Conservation (phyloP, 306 rosid genomes). For the Dalbergia oliveri region DNA sequence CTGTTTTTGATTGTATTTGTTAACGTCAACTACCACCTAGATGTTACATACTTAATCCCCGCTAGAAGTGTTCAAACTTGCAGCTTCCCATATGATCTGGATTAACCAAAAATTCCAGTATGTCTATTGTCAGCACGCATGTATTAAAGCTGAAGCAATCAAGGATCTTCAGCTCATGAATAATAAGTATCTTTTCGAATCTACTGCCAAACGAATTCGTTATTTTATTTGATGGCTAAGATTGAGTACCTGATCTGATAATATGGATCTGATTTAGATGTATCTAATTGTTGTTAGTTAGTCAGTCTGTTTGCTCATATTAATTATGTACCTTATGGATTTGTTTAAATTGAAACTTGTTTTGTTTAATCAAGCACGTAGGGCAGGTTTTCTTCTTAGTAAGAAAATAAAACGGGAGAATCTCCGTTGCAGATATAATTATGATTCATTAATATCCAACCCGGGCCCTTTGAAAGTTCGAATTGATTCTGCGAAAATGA, state of each 20-base stretch:
- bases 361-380: slow-evolving; percentile 23
- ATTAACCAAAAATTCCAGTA: background rate
- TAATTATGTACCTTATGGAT: no score
- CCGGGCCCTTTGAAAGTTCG: slow-evolving; percentile 9
- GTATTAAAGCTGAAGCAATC: slow-evolving; percentile 22
- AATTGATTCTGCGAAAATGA: background rate
- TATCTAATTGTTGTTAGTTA: slow-evolving; percentile 16
- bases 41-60: no score
- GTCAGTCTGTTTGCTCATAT: slow-evolving; percentile 27
- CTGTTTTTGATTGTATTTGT: no score
- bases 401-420: slow-evolving; percentile 34
- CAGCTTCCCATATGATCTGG: background rate
- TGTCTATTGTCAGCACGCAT: background rate
- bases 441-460: slow-evolving; percentile 42
- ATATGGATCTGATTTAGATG: background rate
- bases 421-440: slow-evolving; percentile 39
- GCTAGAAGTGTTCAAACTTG: background rate
- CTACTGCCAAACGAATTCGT: slow-evolving; percentile 23
- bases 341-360: background rate
- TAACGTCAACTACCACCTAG: no score
- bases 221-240: slow-evolving; percentile 21
- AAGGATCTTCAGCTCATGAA: slow-evolving; percentile 21
- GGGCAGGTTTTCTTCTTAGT: slow-evolving; percentile 5
- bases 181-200: slow-evolving; percentile 20
- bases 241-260: slow-evolving; percentile 29